Base-by-base conservation (phyloP, 83 land plant genomes). In the Picea mariana region DNA sequence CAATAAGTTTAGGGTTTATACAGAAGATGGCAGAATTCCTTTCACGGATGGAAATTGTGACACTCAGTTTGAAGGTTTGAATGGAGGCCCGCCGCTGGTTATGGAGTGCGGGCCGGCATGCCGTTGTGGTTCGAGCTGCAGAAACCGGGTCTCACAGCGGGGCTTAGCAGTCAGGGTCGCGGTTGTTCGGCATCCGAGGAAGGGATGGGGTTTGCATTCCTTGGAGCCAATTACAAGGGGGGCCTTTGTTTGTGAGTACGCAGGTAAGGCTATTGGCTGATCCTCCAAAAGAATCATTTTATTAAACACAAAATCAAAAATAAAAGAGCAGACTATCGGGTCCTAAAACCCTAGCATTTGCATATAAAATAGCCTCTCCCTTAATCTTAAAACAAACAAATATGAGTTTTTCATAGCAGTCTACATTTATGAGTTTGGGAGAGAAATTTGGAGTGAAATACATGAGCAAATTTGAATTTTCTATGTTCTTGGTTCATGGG, bases 131-230 rank as follows among this genome's bases (percentile, higher is more conserved):
- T 2, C 55, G 67, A 81, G 80, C 44, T 92, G 92, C 42, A 81
- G 59, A 65, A 89, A 85, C 20, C 84, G 92, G 78, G 15, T 69
- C 79, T 84, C 84, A 11, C 91, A 89, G 85, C 27, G 87, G 79
- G 94, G 94, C 34, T 47, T 92, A 73, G 13, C 75, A 55, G 88
- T 88, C 31, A 20, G 79, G 83, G 55, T 89, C 85, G 86, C 66
- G 72, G 75, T 89, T 13, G 86, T 88, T 66, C 84, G 77, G 62
- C 84, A 85, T 87, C 17, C 5, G 78, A 83, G 42, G 31, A 92
- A 92, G 78, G 92, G 92, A 1, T 92, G 94, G 94, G 86, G 87
- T 5, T 82, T 92, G 83, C 80, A 60, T 79, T 88, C 89, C 18
- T 86, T 73, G 18, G 63, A 92, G 82, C 63, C 81, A 1, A 72